Evolutionary conservation across 306 rosid genomes (phyloP), one percentile per base, ranked within the genome.

Genomic region (Medicago arabica): DNA sequence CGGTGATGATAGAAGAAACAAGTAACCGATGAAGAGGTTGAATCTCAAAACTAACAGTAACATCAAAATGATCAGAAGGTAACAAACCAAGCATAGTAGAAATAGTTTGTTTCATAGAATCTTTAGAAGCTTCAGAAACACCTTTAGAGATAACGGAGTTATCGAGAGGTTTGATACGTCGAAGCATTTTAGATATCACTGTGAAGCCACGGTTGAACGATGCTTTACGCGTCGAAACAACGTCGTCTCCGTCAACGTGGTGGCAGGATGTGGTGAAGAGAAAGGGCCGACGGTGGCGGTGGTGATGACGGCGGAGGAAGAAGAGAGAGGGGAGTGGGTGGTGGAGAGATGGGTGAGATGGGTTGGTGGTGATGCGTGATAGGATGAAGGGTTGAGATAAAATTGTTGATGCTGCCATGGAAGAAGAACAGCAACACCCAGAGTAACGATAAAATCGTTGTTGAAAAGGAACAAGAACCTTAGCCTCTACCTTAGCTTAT

Each of bases 71-170:
- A 72, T 92, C 93, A 28, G 99, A 95, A 13, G 97, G 99, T 2
- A 95, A 88, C 78, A 95, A 71, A 0, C 99, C 99, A 4, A 96
- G 88, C 98, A 92, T 96, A 8, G 96, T 86, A 16, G 98, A 96
- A 62, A 96, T 92, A n/a, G 99, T 96, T 77, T 92, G 92, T 81
- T 92, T 95, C 98, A 96, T 96, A 50, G 98, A 92, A 69, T 92
- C 96, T 83, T 78, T 87, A 8, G 99, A 91, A 4, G 88, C 63
- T 49, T 89, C 92, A 6, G 97, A 90, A 8, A 92, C 93, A 17
- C 97, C 99, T 71, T 90, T 85, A 50, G 98, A 89, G 74, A 96
- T 89, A 46, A 87, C 96, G 82, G 96, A 84, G 31, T 83, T 84
- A 71, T 96, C 98, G 49, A 96, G 84, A 13, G 97, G 99, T 23